Evolutionary conservation across 306 rosid species (phyloP), one percentile per base, ranked within the genome.

Genomic region (Quercus suber): DNA sequence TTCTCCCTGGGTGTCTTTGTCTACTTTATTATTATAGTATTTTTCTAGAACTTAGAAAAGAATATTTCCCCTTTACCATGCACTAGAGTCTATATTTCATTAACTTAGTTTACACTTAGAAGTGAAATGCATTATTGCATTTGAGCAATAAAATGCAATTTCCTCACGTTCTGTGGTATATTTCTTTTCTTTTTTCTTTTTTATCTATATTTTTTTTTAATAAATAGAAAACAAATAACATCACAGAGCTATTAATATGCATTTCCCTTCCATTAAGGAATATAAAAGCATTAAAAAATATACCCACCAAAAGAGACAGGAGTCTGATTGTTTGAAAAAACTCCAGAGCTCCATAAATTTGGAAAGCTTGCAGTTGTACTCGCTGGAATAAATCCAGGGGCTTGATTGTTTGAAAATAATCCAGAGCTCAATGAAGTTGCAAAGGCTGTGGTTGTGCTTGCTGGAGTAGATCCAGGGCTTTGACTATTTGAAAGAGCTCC

Each of bases 301-400:
- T 41, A 80, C 92, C 68, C 81, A 93, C 98, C 99, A 76, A 89
- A 89, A 45, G 83, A 75, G 72, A 81, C 55, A 55, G 86, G 78
- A 57, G 86, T 70, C 84, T 73, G 82, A 35, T 60, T 28, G 73
- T 55, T 71, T 3, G 81, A 81, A 76, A 71, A 61, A 59, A 82
- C 49, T 59, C 73, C 82, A 56, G 68, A 79, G 55, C 58, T 83
- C 33, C 11, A 35, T 68, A 49, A n/a, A 18, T 18, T 35, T n/a
- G 27, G 52, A 68, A 68, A 35, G 27, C 5, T 35, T 35, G 72
- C 21, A 21, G 51, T 68, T 68, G 72, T 74, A 63, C 58, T 37
- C 45, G 73, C n/a, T 61, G 20, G 73, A 76, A 41, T 30, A 84
- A 51, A 63, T 12, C 33, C 65, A 14, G 80, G 10, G 71, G 56